phyloP scores from a whole-genome alignment of 805 yeast genomes.

The Torulaspora franciscae region DNA sequence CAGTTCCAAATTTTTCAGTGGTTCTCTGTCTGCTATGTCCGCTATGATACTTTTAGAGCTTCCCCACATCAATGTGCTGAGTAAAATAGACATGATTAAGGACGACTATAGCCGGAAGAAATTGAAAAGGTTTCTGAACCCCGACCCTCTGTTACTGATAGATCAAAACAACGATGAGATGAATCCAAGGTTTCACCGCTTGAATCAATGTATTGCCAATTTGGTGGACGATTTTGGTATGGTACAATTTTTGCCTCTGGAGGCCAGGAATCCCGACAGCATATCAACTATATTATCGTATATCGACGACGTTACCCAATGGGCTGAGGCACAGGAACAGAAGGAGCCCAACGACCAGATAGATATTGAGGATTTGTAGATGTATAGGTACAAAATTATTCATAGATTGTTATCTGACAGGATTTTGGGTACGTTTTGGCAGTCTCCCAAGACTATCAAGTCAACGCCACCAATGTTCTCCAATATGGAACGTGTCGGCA shows the following conservation, averaged over 20 bases:
- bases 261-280: slow-evolving; percentile 68
- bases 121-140: slow-evolving; percentile 78
- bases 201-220: slow-evolving; percentile 80
- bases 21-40: slow-evolving; percentile 94
- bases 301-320: slow-evolving; percentile 95
- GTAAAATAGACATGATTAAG: slow-evolving; percentile 81
- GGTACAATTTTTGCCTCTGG: slow-evolving; percentile 94
- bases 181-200: slow-evolving; percentile 59
- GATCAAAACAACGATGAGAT: slow-evolving; percentile 46
- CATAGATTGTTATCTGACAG: slow-evolving; percentile 3
- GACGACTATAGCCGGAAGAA: slow-evolving; percentile 71
- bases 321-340: slow-evolving; percentile 96
- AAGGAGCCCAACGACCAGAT: slow-evolving; percentile 85
- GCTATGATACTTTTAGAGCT: slow-evolving; percentile 94
- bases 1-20: slow-evolving; percentile 86
- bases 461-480: slow-evolving; percentile 52
- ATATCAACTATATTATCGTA: slow-evolving; percentile 81
- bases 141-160: slow-evolving; percentile 76
- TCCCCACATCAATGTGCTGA: slow-evolving; percentile 88
- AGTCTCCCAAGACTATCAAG: slow-evolving; percentile 58
- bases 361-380: slow-evolving; percentile 55
- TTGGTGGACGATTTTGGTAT: slow-evolving; percentile 96
- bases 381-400: neutral
- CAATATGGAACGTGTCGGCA: slow-evolving; percentile 46
- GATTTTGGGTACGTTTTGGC: slow-evolving; percentile 47